A percentile compares a stretch with the other conserved stretches of the same genome.
Conservation (phyloP, 1,284 basidiomycete species). For the Taiwanofungus camphoratus region DNA sequence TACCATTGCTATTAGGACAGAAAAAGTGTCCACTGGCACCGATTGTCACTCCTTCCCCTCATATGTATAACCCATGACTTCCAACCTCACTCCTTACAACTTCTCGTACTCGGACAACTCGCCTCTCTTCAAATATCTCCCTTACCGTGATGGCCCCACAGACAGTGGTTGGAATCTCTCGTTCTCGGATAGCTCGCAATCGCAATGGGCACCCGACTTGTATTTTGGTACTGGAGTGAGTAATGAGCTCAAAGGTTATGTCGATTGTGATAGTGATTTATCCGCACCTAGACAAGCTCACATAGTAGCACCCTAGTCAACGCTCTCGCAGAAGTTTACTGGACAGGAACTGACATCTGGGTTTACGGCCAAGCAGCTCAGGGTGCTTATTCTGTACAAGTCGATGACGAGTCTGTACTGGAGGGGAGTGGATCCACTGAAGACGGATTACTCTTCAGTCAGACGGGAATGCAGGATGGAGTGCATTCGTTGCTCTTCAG, state of each 20-base stretch:
- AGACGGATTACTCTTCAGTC: background rate
- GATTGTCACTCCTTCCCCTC: no score
- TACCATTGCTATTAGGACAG: no score
- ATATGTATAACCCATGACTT: no score
- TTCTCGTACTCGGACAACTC: background rate
- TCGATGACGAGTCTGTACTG: background rate
- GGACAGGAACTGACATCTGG: no score
- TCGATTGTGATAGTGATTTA: background rate
- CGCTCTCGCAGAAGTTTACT: no score
- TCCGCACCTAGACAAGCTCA: background rate
- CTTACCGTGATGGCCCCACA: background rate
- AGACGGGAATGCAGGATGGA: conserved; percentile 1
- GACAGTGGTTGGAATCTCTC: background rate
- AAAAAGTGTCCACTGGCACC: no score
- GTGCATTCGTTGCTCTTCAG: background rate
- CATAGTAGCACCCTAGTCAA: no score
- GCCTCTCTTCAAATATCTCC: background rate
- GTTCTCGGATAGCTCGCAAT: background rate
- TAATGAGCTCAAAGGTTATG: no score
- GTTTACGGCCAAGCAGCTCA: background rate
- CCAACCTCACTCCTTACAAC: background rate
- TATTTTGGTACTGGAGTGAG: background rate
- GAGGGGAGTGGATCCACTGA: no score
- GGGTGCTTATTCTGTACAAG: background rate
- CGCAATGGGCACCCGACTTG: background rate